Conservation (phyloP, 2,329 filamentous ascomycete genomes). For the Lachnellula arida region DNA sequence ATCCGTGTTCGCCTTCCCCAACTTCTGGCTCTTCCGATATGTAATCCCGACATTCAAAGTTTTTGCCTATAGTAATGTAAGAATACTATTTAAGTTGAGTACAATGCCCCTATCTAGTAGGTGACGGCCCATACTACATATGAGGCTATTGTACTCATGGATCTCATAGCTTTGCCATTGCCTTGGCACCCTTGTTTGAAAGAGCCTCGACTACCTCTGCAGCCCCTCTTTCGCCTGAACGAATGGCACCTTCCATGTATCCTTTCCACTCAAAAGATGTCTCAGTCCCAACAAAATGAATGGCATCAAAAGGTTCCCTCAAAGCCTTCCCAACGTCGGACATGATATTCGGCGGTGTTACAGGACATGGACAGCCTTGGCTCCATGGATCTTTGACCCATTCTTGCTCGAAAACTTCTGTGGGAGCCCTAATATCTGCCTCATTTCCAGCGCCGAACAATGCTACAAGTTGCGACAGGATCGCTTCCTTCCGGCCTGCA, state of each 20-base stretch:
- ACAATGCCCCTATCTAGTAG: too few species aligned
- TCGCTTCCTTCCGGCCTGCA: background rate
- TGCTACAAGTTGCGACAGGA: background rate
- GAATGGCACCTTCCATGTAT: conserved; percentile 47
- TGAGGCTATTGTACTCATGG: too few species aligned
- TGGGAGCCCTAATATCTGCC: background rate
- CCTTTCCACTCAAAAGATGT: conserved; percentile 45
- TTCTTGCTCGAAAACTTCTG: conserved; percentile 12
- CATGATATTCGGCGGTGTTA: conserved; percentile 1
- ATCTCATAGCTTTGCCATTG: too few species aligned
- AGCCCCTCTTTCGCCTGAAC: conserved; percentile 40
- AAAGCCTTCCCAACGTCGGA: conserved; percentile 18
- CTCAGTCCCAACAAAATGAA: conserved; percentile 49
- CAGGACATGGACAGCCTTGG: conserved; percentile 20
- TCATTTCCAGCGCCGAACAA: background rate
- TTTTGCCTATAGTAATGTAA: too few species aligned
- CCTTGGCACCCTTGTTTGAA: background rate
- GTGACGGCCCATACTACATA: too few species aligned
- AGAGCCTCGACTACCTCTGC: conserved; percentile 33
- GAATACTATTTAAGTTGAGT: too few species aligned
- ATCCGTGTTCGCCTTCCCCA: too few species aligned
- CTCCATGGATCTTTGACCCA: conserved; percentile 24
- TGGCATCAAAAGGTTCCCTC: conserved; percentile 33
- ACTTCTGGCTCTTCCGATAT: too few species aligned
- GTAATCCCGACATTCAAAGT: too few species aligned